Evolutionary conservation across 208 protist species (phyloP).

Genomic region (Giardia muris): DNA sequence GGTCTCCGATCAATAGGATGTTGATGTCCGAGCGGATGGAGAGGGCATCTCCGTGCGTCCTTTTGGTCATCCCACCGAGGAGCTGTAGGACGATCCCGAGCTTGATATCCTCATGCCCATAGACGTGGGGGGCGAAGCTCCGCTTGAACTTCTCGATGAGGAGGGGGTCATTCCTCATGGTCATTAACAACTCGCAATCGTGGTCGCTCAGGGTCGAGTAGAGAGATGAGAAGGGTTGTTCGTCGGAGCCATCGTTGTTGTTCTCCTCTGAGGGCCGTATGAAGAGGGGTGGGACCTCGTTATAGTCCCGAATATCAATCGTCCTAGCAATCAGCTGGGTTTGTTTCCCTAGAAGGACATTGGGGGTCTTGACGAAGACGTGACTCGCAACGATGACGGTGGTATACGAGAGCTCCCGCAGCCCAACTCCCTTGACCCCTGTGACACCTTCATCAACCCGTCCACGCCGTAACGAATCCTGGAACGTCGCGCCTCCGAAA

Average conservation of each 20-base stretch:
- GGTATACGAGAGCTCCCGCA: not conserved
- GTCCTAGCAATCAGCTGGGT: not conserved
- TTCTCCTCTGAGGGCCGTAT: not conserved
- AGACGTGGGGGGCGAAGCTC: conserved; percentile 63
- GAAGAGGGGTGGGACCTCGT: not conserved
- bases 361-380: not conserved
- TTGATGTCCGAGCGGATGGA: conserved; percentile 93
- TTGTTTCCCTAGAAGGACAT: not conserved
- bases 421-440: not conserved
- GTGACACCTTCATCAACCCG: not conserved
- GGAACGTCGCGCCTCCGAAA: not conserved
- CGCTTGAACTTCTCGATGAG: conserved; percentile 31
- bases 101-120: conserved; percentile 90
- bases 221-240: not conserved
- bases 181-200: not conserved
- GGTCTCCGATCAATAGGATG: conserved; percentile 93
- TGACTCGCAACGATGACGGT: not conserved
- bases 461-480: not conserved
- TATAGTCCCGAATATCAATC: not conserved
- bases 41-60: conserved; percentile 64
- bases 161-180: conserved; percentile 22
- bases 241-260: not conserved
- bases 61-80: conserved; percentile 91
- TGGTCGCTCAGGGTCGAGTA: not conserved
- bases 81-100: conserved; percentile 87